These are phyloP conservation scores for Naematelia encephala DNA, from an alignment of 768 basidiomycete species.

Conservation along the genomic window DNA sequence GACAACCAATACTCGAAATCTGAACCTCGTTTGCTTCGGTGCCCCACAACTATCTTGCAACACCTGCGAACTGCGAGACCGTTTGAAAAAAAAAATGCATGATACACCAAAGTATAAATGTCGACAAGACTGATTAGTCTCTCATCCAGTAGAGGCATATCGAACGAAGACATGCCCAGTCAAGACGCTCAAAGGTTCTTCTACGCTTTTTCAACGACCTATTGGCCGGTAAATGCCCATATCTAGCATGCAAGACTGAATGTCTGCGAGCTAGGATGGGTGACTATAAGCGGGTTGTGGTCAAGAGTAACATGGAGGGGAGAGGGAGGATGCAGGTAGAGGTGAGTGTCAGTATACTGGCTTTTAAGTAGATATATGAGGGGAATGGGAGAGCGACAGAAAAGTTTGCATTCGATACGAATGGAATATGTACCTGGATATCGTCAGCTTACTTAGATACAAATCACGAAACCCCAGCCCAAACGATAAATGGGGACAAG, in stretches of 20 bases:
- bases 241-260: conserved; percentile 12
- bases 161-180: conserved; percentile 35
- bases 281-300: conserved; percentile 27
- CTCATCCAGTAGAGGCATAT: conserved; percentile 26
- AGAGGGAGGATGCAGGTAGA: background rate
- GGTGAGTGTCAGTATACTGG: too few species aligned
- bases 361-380: too few species aligned
- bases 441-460: too few species aligned
- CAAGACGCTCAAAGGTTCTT: conserved; percentile 18
- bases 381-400: too few species aligned
- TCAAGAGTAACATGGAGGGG: background rate
- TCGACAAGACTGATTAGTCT: conserved; percentile 37
- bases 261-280: conserved; percentile 24
- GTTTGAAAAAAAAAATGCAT: background rate
- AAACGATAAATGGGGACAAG: background rate
- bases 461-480: too few species aligned
- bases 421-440: too few species aligned
- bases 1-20: too few species aligned
- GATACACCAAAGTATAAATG: conserved; percentile 7
- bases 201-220: conserved; percentile 18
- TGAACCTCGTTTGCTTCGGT: too few species aligned
- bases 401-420: too few species aligned
- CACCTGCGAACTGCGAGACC: too few species aligned
- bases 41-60: too few species aligned
- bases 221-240: conserved; percentile 2